Conservation (phyloP, 441 rosid genomes). For the Brassica hybrid region DNA sequence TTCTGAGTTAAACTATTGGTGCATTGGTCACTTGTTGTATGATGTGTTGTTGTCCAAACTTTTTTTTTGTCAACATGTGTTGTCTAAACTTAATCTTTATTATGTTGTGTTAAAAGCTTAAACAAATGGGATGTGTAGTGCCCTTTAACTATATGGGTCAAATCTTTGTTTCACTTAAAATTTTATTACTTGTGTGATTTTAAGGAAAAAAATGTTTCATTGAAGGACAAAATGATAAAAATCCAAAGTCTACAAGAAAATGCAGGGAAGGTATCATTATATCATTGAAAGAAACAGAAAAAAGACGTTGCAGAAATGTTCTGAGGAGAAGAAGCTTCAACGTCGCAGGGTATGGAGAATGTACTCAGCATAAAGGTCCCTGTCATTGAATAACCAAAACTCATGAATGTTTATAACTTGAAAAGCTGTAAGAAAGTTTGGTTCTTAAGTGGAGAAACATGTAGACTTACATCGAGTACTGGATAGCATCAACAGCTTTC, state of each 20-base stretch:
- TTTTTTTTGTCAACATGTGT: too few relatives aligned
- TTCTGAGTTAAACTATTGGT: too few relatives aligned
- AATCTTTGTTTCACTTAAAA: not conserved
- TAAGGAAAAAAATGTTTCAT: too few relatives aligned
- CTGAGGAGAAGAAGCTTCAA: constrained; percentile 30
- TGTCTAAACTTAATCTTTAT: not conserved
- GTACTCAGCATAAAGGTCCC: constrained; percentile 97
- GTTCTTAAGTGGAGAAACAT: not conserved
- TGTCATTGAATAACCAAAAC: constrained; percentile 40
- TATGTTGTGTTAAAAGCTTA: not conserved
- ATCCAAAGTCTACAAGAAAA: constrained; percentile 15
- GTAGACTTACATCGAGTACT: constrained; percentile 46
- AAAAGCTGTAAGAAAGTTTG: constrained; percentile 5
- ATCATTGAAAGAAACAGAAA: constrained; percentile 23
- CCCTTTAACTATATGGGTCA: not conserved
- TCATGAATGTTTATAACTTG: not conserved
- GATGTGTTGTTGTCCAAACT: too few relatives aligned
- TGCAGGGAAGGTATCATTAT: constrained; percentile 29
- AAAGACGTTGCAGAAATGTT: not conserved
- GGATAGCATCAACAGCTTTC: constrained; percentile 45
- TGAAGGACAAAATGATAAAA: too few relatives aligned
- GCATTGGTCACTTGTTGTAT: not conserved
- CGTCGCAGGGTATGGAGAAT: constrained; percentile 79
- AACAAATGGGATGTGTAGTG: not conserved
- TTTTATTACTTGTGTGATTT: too few relatives aligned